Conservation (phyloP, 805 yeast species). For the Candida ascalaphidarum region DNA sequence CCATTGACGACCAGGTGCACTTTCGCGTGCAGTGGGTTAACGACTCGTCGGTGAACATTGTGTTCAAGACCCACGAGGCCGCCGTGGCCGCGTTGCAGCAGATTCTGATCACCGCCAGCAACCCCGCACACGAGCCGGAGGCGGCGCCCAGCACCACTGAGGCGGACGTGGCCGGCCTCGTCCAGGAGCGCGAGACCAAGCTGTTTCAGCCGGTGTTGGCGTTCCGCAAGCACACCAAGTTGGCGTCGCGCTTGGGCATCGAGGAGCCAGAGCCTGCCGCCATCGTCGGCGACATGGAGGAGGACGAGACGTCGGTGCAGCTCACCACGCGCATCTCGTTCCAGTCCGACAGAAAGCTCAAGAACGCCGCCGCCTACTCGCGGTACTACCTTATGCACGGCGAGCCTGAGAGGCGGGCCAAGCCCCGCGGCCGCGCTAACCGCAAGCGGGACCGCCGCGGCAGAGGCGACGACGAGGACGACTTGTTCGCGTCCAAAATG, state of each 20-base stretch:
- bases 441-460: not conserved
- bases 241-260: constrained; percentile 20
- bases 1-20: constrained; percentile 20
- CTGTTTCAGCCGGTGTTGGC: constrained; percentile 29
- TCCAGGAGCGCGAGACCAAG: constrained; percentile 32
- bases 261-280: constrained; percentile 4
- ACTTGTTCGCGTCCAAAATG: constrained; percentile 25
- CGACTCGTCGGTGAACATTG: constrained; percentile 50
- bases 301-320: constrained; percentile 26
- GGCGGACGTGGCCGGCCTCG: constrained; percentile 5
- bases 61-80: constrained; percentile 37
- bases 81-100: constrained; percentile 28
- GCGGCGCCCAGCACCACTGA: too few relatives aligned
- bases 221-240: constrained; percentile 21
- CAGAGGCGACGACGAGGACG: constrained; percentile 14
- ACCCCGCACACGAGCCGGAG: too few relatives aligned
- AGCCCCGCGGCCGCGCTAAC: constrained; percentile 3
- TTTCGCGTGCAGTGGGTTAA: constrained; percentile 59
- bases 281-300: constrained; percentile 20
- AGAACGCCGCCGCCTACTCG: constrained; percentile 49
- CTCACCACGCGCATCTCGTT: constrained; percentile 43
- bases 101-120: constrained; percentile 16
- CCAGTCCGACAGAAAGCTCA: constrained; percentile 46
- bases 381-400: constrained; percentile 64
- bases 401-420: constrained; percentile 47